Evolutionary conservation across 1,139 yeast species (phyloP).

Genomic region (Sugiyamaella castrensis): DNA sequence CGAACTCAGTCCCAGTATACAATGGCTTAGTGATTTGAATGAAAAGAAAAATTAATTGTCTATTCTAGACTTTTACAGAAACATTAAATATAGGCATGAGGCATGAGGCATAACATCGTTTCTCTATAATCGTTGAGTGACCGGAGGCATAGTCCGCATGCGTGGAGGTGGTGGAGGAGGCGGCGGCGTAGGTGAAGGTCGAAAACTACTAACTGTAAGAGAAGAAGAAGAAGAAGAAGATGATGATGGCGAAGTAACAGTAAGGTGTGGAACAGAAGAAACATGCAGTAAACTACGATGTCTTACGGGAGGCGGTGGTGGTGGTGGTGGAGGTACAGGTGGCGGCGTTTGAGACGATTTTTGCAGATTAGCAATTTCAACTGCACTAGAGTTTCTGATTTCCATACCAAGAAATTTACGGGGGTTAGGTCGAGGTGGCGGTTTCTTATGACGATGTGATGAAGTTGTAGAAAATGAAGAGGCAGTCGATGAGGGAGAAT

Average conservation of each 20-base stretch:
- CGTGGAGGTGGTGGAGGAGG: constrained; percentile 13
- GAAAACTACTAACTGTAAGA: neutral
- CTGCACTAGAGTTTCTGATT: constrained; percentile 21
- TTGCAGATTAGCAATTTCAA: constrained; percentile 19
- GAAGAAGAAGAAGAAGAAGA: neutral
- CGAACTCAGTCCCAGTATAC: no score
- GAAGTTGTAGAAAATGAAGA: neutral
- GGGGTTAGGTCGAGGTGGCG: constrained; percentile 19
- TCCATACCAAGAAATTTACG: constrained; percentile 20
- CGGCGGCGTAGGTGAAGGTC: constrained; percentile 9
- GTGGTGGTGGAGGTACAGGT: constrained; percentile 19
- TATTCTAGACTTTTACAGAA: no score
- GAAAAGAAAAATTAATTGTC: no score
- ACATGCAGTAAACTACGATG: neutral
- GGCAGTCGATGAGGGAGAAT: constrained; percentile 1
- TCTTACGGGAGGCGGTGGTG: neutral
- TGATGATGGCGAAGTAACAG: neutral
- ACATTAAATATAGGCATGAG: no score
- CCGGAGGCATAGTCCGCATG: constrained; percentile 1
- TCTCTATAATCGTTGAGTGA: neutral
- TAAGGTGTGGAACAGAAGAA: neutral
- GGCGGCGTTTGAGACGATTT: constrained; percentile 21
- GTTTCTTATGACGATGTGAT: neutral
- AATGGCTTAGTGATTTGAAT: no score
- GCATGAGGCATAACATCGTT: no score